Evolutionary conservation across 345 rosid genomes (phyloP).

Genomic region (Sonneratia caseolaris): DNA sequence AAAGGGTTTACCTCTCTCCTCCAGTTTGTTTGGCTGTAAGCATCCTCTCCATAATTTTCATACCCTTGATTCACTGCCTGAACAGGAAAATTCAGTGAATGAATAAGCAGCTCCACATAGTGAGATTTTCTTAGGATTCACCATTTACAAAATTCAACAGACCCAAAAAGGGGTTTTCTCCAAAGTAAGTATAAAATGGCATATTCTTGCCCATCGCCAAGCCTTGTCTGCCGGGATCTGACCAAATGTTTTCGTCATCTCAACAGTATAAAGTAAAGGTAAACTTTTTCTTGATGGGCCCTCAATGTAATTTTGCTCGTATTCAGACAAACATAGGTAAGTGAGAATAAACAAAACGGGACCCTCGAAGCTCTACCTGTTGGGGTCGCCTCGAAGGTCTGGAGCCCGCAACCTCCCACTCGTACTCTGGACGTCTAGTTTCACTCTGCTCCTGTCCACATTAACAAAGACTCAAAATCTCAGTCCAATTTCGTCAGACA

Average conservation of each 20-base stretch:
- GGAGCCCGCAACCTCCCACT: conserved; percentile 19
- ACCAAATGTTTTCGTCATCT: neutral
- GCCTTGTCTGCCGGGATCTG: neutral
- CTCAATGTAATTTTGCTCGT: no score
- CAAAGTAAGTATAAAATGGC: neutral
- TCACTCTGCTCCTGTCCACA: conserved; percentile 18
- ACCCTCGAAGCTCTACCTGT: conserved; percentile 19
- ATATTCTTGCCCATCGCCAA: neutral
- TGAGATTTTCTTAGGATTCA: neutral
- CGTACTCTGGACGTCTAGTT: conserved; percentile 10
- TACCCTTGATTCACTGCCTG: conserved; percentile 24
- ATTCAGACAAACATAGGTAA: neutral
- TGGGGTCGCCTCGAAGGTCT: conserved; percentile 29
- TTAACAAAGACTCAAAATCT: conserved; percentile 1
- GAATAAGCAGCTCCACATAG: neutral
- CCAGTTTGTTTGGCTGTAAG: conserved; percentile 19
- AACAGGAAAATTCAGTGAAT: neutral
- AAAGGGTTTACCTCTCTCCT: conserved; percentile 20
- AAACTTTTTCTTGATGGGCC: neutral
- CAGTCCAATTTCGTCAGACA: neutral
- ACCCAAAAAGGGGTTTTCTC: neutral
- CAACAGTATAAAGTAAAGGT: neutral
- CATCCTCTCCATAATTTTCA: conserved; percentile 19
- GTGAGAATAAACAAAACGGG: neutral
- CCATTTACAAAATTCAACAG: neutral